Conservation (phyloP, 2,329 filamentous ascomycete species). For the Chaetomium olivaceum region DNA sequence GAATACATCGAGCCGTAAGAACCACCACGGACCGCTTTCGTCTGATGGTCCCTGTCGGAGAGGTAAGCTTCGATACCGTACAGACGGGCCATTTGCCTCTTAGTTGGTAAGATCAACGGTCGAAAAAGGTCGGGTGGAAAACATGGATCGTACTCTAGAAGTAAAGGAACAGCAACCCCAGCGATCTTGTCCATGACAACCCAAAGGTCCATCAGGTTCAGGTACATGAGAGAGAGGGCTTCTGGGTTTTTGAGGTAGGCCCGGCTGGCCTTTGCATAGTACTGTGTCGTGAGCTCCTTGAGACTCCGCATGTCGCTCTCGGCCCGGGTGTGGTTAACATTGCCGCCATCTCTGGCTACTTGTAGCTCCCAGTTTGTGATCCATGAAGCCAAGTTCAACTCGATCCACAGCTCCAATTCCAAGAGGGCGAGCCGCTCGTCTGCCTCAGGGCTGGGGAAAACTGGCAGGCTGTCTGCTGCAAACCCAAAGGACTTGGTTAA, state of each 20-base stretch:
- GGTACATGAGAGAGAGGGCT: conserved; percentile 26
- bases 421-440: conserved; percentile 12
- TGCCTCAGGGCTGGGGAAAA: background rate
- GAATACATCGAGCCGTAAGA: conserved; percentile 18
- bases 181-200: conserved; percentile 27
- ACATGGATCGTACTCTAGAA: conserved; percentile 27
- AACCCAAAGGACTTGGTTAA: background rate
- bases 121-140: conserved; percentile 15
- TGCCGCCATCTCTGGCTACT: background rate
- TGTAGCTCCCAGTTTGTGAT: background rate
- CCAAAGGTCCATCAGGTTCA: conserved; percentile 29
- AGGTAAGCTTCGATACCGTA: conserved; percentile 22
- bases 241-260: conserved; percentile 21
- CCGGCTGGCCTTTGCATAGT: conserved; percentile 12
- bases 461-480: background rate
- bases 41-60: background rate
- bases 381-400: conserved; percentile 19
- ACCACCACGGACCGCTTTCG: background rate
- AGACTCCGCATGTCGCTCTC: conserved; percentile 1
- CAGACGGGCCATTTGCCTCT: conserved; percentile 21
- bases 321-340: background rate
- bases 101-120: conserved; percentile 20
- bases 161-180: conserved; percentile 17
- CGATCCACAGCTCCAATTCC: conserved; percentile 28
- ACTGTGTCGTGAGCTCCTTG: conserved; percentile 7